phyloP scores from a whole-genome alignment of 2,329 filamentous ascomycete species.

The Alternaria dauci region DNA sequence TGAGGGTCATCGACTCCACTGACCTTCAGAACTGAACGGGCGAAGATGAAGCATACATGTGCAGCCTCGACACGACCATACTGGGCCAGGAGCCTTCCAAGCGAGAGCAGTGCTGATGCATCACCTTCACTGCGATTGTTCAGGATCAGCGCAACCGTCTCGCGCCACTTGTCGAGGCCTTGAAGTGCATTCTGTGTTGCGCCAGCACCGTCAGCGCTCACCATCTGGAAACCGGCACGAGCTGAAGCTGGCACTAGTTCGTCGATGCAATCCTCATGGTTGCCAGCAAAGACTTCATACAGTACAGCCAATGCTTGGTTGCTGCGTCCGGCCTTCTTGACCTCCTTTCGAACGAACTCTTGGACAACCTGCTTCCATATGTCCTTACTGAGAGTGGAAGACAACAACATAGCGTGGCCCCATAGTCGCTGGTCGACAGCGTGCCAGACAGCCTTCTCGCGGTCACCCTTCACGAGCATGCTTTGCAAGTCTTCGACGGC shows the following conservation, averaged over 20 bases:
- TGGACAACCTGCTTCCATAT: conserved; percentile 93
- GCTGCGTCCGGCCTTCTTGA: conserved; percentile 80
- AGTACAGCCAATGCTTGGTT: conserved; percentile 89
- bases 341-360: conserved; percentile 94
- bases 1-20: conserved; percentile 83
- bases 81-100: conserved; percentile 81
- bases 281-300: conserved; percentile 93
- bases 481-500: conserved; percentile 76
- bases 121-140: conserved; percentile 89
- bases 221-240: conserved; percentile 87
- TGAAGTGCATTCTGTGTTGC: conserved; percentile 76
- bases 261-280: conserved; percentile 92
- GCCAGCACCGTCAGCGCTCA: conserved; percentile 71
- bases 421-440: conserved; percentile 93
- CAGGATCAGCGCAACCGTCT: conserved; percentile 84
- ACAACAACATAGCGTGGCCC: conserved; percentile 94
- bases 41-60: conserved; percentile 93
- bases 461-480: conserved; percentile 78
- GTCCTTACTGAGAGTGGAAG: conserved; percentile 75
- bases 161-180: conserved; percentile 91
- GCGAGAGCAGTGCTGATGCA: conserved; percentile 75
- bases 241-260: conserved; percentile 94
- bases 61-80: conserved; percentile 92
- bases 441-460: conserved; percentile 91
- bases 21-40: conserved; percentile 73